These are phyloP conservation scores for Kurtzmaniella quercitrusa DNA, from an alignment of 1,139 yeast species.

Conservation along the genomic window DNA sequence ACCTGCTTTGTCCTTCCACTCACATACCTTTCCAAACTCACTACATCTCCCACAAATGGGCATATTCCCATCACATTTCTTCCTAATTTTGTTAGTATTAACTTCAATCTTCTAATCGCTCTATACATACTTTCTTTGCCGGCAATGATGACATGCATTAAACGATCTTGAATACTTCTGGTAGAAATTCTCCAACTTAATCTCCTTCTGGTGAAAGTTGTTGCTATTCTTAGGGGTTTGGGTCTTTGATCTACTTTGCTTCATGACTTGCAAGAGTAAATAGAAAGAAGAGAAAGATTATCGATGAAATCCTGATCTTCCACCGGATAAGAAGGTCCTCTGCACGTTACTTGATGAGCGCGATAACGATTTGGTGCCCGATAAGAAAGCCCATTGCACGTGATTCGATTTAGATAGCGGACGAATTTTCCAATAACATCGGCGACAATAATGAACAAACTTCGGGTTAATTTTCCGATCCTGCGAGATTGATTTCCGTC, in stretches of 20 bases:
- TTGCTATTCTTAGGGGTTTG: neutral
- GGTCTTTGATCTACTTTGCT: neutral
- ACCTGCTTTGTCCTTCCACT: neutral
- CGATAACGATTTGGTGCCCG: neutral
- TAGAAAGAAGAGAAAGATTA: neutral
- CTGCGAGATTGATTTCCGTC: too few species aligned
- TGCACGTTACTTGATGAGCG: neutral
- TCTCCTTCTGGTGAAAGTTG: neutral
- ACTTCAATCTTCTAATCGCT: neutral
- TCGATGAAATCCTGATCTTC: neutral
- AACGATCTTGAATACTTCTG: neutral
- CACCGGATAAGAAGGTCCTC: neutral
- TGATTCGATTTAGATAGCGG: too few species aligned
- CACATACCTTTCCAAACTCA: neutral
- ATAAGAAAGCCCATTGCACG: too few species aligned
- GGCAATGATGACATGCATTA: neutral
- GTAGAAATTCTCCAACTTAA: neutral
- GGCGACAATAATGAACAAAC: too few species aligned
- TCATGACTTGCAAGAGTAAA: neutral
- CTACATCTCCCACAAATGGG: neutral
- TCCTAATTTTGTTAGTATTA: neutral
- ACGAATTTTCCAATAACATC: too few species aligned
- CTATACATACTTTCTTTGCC: neutral
- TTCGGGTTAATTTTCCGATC: too few species aligned
- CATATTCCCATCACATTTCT: neutral